These are phyloP conservation scores for Gentiana dahurica DNA, from an alignment of 257 asterid genomes.

Conservation along the genomic window DNA sequence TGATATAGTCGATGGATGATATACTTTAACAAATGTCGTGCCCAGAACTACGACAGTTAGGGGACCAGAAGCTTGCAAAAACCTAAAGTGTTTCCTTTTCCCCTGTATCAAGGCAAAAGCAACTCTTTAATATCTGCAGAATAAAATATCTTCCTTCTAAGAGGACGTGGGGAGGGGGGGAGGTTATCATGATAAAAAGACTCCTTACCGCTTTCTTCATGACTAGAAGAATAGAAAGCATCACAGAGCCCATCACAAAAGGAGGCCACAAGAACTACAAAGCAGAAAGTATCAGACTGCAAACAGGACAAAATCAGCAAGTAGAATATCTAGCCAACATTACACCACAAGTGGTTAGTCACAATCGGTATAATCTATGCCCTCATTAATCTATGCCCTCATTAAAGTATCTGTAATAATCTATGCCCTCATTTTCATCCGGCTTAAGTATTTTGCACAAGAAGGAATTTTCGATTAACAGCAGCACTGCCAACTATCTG, in stretches of 20 bases:
- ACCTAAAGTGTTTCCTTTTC: slow-evolving; percentile 53
- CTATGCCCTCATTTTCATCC: too few species aligned
- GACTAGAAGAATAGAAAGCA: slow-evolving; percentile 58
- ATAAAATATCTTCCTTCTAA: background rate
- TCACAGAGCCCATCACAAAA: slow-evolving; percentile 77
- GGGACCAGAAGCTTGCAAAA: slow-evolving; percentile 93
- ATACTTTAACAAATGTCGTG: slow-evolving; percentile 58
- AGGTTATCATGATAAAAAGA: slow-evolving; percentile 6
- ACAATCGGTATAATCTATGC: too few species aligned
- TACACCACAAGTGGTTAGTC: too few species aligned
- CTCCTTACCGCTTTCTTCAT: slow-evolving; percentile 86
- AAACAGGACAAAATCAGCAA: too few species aligned
- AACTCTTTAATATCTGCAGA: slow-evolving; percentile 13
- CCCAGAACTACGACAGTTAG: slow-evolving; percentile 94
- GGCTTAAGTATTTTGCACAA: too few species aligned
- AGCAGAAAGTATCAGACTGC: background rate
- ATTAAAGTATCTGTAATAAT: too few species aligned
- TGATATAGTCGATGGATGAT: slow-evolving; percentile 72
- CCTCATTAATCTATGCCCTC: too few species aligned
- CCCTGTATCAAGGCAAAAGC: slow-evolving; percentile 47
- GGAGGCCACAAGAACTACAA: slow-evolving; percentile 89
- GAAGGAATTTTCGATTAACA: too few species aligned
- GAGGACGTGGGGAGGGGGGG: too few species aligned
- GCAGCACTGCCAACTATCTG: too few species aligned
- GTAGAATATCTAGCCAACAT: too few species aligned